Base-by-base conservation (phyloP, 2,329 filamentous ascomycete species). In the Apiospora arundinis region DNA sequence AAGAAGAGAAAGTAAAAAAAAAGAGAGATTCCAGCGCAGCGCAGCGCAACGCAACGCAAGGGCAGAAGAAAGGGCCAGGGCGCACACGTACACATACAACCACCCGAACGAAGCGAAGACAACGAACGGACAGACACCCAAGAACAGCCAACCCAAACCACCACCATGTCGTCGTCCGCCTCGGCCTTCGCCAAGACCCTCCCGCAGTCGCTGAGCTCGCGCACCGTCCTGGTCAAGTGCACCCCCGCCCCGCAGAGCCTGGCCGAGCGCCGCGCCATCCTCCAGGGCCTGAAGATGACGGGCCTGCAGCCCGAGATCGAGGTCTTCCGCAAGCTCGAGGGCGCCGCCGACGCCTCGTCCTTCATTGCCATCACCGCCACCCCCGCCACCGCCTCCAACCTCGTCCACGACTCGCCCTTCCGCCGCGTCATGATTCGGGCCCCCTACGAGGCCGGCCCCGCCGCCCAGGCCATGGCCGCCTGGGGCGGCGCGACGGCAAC, bases 221-320 rank as follows among this genome's bases (percentile, higher is more conserved):
- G 79, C n/a, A 77, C 79, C 9, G 70, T 90, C 44, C 85, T 86
- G 72, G 75, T 90, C 73, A 83, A 82, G 48, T 88, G 89, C 25
- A 78, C 80, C n/a, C 89, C 88, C 18, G 76, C 83, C 16, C 88
- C 89, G 14, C 75, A 80, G n/a, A 86, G 74, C 66, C 85, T 90
- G 74, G 82, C 83, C 42, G 87, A 90, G 79, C 85, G 88, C 8
- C 86, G 88, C 32, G 87, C 87, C 9, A 82, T 90, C 25, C 80
- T 90, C 45, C 84, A 85, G 60, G 82, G 85, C 40, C 80, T 90
- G 28, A 84, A 88, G 78, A 81, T 82, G 70, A 81, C 86, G 74
- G 86, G 85, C 70, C 74, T 71, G 40, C 40, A 72, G 21, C 73
- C 77, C 52, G 79, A 81, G 2, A 82, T 90, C 63, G 86, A 90